A percentile compares a stretch with the other conserved stretches of the same genome.
Evolutionary conservation across 176 grass and related monocot genomes (phyloP).

Genomic region (Zoysia pacifica): DNA sequence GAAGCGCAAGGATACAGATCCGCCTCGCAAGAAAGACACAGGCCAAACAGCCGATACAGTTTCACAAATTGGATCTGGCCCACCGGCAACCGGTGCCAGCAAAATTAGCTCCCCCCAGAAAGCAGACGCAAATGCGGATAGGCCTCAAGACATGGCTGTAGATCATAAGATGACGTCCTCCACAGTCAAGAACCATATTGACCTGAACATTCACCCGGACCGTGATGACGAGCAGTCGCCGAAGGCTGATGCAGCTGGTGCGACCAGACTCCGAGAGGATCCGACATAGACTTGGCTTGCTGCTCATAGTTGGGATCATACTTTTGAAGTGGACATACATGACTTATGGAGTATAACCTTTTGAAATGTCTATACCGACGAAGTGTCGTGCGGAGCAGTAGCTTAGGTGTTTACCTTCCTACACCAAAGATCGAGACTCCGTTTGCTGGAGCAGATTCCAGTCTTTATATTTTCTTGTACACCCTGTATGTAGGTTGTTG

Average conservation of each 20-base stretch:
- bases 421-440: slow-evolving; percentile 43
- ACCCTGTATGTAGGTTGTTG: slow-evolving; percentile 40
- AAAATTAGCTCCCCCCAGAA: slow-evolving; percentile 38
- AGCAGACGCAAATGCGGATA: slow-evolving; percentile 32
- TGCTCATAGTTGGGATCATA: background rate
- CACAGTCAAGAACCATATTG: slow-evolving; percentile 95
- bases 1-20: slow-evolving; percentile 58
- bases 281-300: slow-evolving; percentile 14
- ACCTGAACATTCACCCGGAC: slow-evolving; percentile 96
- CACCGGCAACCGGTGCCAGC: background rate
- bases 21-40: slow-evolving; percentile 41
- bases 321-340: slow-evolving; percentile 29
- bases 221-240: slow-evolving; percentile 91
- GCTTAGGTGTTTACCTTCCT: slow-evolving; percentile 45
- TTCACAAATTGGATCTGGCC: slow-evolving; percentile 19
- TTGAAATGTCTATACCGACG: slow-evolving; percentile 44
- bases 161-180: slow-evolving; percentile 73
- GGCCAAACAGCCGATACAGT: slow-evolving; percentile 41
- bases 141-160: slow-evolving; percentile 42
- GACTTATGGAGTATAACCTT: slow-evolving; percentile 11
- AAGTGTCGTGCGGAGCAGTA: slow-evolving; percentile 30
- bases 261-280: slow-evolving; percentile 32
- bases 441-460: slow-evolving; percentile 6
- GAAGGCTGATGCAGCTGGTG: slow-evolving; percentile 52
- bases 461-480: slow-evolving; percentile 42